Percentiles rank a stretch among this genome's conserved stretches.
These are phyloP conservation scores for Coemansia sp. DNA, from an alignment of 192 early-diverging fungal species.

Conservation along the genomic window DNA sequence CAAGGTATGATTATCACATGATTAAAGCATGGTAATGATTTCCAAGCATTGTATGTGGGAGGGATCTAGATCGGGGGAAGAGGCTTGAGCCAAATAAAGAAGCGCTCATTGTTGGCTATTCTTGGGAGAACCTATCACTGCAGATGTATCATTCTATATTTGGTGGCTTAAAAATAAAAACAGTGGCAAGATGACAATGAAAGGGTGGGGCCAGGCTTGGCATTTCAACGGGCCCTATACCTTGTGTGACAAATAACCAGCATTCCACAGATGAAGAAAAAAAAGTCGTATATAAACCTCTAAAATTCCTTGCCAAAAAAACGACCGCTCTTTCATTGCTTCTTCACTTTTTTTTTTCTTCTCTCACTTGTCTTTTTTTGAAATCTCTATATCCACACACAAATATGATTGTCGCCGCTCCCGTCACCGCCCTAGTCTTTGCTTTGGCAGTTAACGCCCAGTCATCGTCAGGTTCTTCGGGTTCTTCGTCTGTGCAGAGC, in stretches of 20 bases:
- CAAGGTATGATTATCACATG: too few species aligned
- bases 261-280: not conserved
- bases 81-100: too few species aligned
- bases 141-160: too few species aligned
- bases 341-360: not conserved
- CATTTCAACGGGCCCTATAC: not conserved
- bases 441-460: conserved; percentile 3
- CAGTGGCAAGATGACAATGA: too few species aligned
- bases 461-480: not conserved
- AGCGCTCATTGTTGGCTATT: too few species aligned
- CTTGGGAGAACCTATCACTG: too few species aligned
- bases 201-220: too few species aligned
- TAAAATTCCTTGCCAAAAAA: not conserved
- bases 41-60: too few species aligned
- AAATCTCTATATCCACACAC: too few species aligned
- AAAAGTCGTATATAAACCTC: not conserved
- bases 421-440: not conserved
- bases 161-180: too few species aligned
- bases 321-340: not conserved
- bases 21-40: too few species aligned
- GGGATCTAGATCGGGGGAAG: too few species aligned
- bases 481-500: not conserved
- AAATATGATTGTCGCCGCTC: conserved; percentile 7
- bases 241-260: conserved; percentile 2
- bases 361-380: not conserved